Base-by-base conservation (phyloP, 768 basidiomycete genomes). In the Hirschioporus abietinus region DNA sequence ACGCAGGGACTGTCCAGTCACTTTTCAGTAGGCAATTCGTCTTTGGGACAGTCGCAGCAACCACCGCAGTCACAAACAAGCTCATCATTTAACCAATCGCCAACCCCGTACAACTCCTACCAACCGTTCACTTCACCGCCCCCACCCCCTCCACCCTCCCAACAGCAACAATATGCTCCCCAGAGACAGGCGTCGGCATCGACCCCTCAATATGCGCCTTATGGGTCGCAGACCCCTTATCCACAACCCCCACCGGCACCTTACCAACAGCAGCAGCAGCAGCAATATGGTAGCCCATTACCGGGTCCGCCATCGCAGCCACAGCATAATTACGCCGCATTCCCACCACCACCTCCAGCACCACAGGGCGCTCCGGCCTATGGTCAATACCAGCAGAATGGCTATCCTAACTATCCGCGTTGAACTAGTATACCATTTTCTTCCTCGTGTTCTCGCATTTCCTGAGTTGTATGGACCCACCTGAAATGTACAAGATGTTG, bases 211-310 rank as follows among this genome's bases (percentile, higher is more conserved):
- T 71, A 78, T 66, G 76, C 76, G 62, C 66, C 26, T 70, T 72
- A 60, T 52, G 60, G 60, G 17, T 35, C 26, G 60, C 60, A 61
- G 23, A 9, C 26, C 7, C 58, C 58, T 7, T 61, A 61, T 61
- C 72, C 66, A 18, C 71, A 65, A 17, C 77, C 77, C 18, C 76
- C 74, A 12, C 71, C 78, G 34, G 75, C 78, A 20, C 71, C 69
- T 35, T 73, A 73, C 0, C 75, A 76, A 68, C 66, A 70, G 58
- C 69, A 75, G 42, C 71, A 74, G 59, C 75, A 80, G 68, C 75
- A 72, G 63, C 71, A 72, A n/a, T 78, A 76, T 65, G 66, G 72
- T 24, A 20, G 42, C 20, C 42, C 42, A 52, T 15, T 15, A 15
- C 42, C 42, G 20, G 42, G 42, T 3, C 42, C 42, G 15, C 42